Percentiles rank a stretch among this genome's conserved stretches.
Evolutionary conservation across 2,329 filamentous ascomycete species (phyloP).

Genomic region (Leptographium procerum): DNA sequence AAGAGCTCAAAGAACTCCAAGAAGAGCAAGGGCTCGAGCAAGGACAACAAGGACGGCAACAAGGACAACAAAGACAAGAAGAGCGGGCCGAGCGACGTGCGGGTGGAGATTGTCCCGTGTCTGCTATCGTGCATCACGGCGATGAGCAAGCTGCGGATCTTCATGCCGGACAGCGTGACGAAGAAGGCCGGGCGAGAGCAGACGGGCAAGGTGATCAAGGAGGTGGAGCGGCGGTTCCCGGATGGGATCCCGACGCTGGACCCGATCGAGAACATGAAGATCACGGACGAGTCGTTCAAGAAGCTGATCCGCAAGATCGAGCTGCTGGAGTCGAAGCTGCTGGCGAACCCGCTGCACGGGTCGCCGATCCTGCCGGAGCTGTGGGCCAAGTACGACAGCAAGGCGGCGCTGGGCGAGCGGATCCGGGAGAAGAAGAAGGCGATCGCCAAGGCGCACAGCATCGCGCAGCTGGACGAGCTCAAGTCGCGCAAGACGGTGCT

Average conservation of each 20-base stretch:
- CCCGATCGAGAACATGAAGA: conserved; percentile 92
- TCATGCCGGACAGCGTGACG: conserved; percentile 67
- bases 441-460: conserved; percentile 72
- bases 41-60: background rate
- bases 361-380: conserved; percentile 74
- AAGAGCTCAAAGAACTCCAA: background rate
- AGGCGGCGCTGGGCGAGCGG: conserved; percentile 62
- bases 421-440: conserved; percentile 84
- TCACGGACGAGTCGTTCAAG: conserved; percentile 87
- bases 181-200: conserved; percentile 53
- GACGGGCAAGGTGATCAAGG: conserved; percentile 59
- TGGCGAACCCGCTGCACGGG: conserved; percentile 84
- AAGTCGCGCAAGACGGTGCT: conserved; percentile 94
- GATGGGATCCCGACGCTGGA: conserved; percentile 85
- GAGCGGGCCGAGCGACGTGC: conserved; percentile 23
- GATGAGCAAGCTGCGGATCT: conserved; percentile 73
- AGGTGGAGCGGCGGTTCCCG: conserved; percentile 79
- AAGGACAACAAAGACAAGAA: too few species aligned
- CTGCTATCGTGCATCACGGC: conserved; percentile 75
- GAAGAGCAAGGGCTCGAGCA: background rate
- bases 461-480: conserved; percentile 89
- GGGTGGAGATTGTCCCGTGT: conserved; percentile 76
- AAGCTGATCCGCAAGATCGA: conserved; percentile 92
- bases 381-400: conserved; percentile 77
- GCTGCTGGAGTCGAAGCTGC: conserved; percentile 78